Evolutionary conservation across 768 basidiomycete genomes (phyloP).

Genomic region (Lactarius tabidus): DNA sequence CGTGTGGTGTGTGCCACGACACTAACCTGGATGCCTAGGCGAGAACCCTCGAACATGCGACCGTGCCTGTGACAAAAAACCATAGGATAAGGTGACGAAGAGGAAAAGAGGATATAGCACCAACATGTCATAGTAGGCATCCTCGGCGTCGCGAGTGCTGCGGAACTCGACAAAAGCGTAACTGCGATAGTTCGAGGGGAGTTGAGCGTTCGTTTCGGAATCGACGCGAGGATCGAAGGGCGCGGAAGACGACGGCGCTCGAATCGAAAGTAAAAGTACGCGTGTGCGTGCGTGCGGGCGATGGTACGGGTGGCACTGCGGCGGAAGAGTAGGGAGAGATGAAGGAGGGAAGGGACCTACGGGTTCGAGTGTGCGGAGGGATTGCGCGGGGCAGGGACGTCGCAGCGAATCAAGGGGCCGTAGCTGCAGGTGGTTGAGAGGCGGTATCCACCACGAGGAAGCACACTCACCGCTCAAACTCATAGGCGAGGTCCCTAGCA

Average conservation of each 20-base stretch:
- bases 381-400: conserved; percentile 84
- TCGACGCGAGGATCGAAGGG: conserved; percentile 26
- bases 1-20: not conserved
- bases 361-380: conserved; percentile 70
- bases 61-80: conserved; percentile 54
- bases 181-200: conserved; percentile 50
- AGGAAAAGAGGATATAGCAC: conserved; percentile 7
- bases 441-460: not conserved
- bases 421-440: conserved; percentile 42
- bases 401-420: conserved; percentile 82
- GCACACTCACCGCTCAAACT: conserved; percentile 69
- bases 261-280: conserved; percentile 26
- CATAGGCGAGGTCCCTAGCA: conserved; percentile 77
- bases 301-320: conserved; percentile 25
- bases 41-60: conserved; percentile 65
- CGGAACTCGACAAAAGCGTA: conserved; percentile 87
- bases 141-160: conserved; percentile 71
- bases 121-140: conserved; percentile 81
- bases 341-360: conserved; percentile 52
- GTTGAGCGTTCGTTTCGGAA: conserved; percentile 54
- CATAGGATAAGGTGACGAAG: conserved; percentile 1
- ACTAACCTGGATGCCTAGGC: conserved; percentile 69
- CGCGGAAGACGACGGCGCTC: conserved; percentile 28
- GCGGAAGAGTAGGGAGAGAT: conserved; percentile 28
- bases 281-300: conserved; percentile 11